Percentiles rank a stretch among this genome's conserved stretches.
Evolutionary conservation across 371 early-diverging fungal genomes (phyloP).

Genomic region (Actinomucor elegans): DNA sequence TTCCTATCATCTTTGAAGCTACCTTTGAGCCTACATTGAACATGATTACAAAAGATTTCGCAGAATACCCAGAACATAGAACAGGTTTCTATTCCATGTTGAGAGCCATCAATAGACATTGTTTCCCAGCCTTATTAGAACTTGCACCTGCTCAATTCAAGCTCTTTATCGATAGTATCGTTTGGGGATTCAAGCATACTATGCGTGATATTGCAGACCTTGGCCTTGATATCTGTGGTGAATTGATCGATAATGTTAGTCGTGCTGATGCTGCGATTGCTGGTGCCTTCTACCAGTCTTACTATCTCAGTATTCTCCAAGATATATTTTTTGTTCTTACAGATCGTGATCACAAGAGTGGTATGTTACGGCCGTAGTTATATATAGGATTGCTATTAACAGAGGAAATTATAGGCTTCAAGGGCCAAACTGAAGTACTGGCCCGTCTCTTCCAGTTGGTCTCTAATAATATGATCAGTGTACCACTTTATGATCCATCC

Average conservation of each 20-base stretch:
- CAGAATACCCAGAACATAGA: slow-evolving; percentile 96
- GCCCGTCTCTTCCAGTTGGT: slow-evolving; percentile 87
- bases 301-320: slow-evolving; percentile 85
- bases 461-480: slow-evolving; percentile 76
- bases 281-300: slow-evolving; percentile 88
- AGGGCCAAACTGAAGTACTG: slow-evolving; percentile 86
- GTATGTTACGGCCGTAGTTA: slow-evolving; percentile 60
- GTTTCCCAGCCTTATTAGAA: slow-evolving; percentile 87
- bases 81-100: slow-evolving; percentile 91
- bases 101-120: slow-evolving; percentile 80
- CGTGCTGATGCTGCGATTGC: slow-evolving; percentile 76
- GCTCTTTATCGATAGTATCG: slow-evolving; percentile 87
- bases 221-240: slow-evolving; percentile 83
- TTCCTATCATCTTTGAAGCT: slow-evolving; percentile 84
- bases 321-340: slow-evolving; percentile 96
- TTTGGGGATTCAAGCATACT: slow-evolving; percentile 99
- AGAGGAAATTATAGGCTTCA: slow-evolving; percentile 69
- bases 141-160: slow-evolving; percentile 86
- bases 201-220: slow-evolving; percentile 96
- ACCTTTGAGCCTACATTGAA: slow-evolving; percentile 94
- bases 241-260: slow-evolving; percentile 80
- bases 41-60: slow-evolving; percentile 98
- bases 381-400: no score
- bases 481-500: slow-evolving; percentile 78
- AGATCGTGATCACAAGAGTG: slow-evolving; percentile 96